Conservation (phyloP, 2,329 filamentous ascomycete species). For the Fusarium pseudonygamai region DNA sequence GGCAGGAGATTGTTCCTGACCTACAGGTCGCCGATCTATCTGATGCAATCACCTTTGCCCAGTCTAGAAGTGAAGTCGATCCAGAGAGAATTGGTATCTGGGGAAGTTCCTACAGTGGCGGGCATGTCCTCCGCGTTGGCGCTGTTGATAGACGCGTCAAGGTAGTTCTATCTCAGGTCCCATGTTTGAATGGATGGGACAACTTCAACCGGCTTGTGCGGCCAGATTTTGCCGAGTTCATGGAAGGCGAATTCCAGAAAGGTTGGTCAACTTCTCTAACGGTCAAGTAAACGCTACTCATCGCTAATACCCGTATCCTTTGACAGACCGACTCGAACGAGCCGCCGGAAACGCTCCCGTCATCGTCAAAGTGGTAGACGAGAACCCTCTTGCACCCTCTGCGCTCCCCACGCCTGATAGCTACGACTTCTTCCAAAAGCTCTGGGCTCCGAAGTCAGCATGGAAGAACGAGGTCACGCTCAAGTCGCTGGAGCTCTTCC, state of each 20-base stretch:
- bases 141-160: background rate
- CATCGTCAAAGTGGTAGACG: background rate
- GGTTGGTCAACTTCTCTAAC: accelerated
- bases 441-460: background rate
- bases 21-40: background rate
- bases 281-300: no score
- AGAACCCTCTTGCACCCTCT: background rate
- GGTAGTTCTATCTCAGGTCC: background rate
- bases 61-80: background rate
- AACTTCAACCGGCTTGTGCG: background rate
- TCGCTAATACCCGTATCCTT: no score
- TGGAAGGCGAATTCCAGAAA: background rate
- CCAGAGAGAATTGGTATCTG: background rate
- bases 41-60: background rate
- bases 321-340: background rate
- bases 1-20: background rate
- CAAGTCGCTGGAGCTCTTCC: background rate
- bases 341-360: accelerated
- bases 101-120: background rate
- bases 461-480: background rate
- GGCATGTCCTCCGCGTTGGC: background rate
- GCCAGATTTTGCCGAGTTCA: background rate
- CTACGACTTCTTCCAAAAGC: background rate
- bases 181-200: background rate
- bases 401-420: background rate